phyloP scores from a whole-genome alignment of 2,329 filamentous ascomycete genomes.

The Neofusicoccum umdonicola region DNA sequence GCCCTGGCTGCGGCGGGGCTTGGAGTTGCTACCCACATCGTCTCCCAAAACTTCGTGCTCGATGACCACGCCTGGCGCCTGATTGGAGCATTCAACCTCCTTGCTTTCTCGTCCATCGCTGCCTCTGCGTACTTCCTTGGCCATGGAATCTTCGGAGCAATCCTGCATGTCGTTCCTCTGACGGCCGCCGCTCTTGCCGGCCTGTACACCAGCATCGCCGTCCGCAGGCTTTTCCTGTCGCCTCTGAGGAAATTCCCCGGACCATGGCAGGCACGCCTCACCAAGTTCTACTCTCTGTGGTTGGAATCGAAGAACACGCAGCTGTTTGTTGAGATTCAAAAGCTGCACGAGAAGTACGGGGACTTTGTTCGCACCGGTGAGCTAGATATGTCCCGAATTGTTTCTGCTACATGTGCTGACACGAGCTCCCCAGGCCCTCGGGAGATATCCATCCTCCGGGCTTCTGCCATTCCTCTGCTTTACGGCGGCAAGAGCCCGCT shows the following conservation, averaged over 20 bases:
- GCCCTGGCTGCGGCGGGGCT: background rate
- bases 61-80: slow-evolving; percentile 5
- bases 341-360: slow-evolving; percentile 10
- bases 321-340: slow-evolving; percentile 10
- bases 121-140: background rate
- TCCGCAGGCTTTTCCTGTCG: slow-evolving; percentile 44
- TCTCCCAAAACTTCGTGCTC: background rate
- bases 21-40: background rate
- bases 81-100: background rate
- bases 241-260: slow-evolving; percentile 29
- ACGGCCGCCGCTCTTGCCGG: slow-evolving; percentile 4
- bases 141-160: background rate
- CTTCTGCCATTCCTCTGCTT: slow-evolving; percentile 23
- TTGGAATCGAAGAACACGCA: slow-evolving; percentile 5
- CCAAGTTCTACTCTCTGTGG: slow-evolving; percentile 9
- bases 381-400: background rate
- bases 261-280: background rate
- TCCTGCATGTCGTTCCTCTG: background rate
- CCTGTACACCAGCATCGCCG: slow-evolving; percentile 32
- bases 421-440: slow-evolving; percentile 19
- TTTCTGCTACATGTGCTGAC: background rate
- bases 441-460: slow-evolving; percentile 27
- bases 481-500: slow-evolving; percentile 36
- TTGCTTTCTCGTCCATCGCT: background rate
- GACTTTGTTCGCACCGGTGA: slow-evolving; percentile 21